Evolutionary conservation across 441 rosid genomes (phyloP).

Genomic region (Flueggea neowawraea): DNA sequence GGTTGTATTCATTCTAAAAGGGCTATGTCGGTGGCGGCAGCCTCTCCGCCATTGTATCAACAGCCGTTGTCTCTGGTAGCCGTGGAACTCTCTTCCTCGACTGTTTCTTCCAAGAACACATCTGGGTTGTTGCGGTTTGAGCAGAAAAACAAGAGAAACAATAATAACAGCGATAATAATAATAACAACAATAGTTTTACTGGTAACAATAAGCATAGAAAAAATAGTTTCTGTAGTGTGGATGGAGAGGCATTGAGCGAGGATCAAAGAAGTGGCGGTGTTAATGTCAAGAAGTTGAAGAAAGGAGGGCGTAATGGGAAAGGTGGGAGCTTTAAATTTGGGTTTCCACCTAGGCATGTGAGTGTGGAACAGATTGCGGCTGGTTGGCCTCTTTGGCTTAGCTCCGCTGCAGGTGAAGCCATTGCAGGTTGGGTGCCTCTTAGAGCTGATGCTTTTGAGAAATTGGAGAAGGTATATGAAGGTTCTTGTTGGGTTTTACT

Average conservation of each 20-base stretch:
- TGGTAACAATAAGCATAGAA: conserved; percentile 1
- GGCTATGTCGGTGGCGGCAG: conserved; percentile 24
- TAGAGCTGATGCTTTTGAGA: conserved; percentile 70
- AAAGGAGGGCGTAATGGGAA: background rate
- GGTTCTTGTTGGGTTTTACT: too few species aligned
- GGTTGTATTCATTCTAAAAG: conserved; percentile 77
- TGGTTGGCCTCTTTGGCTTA: conserved; percentile 96
- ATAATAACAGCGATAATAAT: too few species aligned
- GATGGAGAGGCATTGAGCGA: background rate
- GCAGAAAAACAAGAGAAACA: conserved; percentile 12
- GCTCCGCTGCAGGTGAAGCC: conserved; percentile 69
- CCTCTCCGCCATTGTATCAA: conserved; percentile 33
- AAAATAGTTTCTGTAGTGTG: conserved; percentile 2
- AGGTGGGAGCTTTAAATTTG: conserved; percentile 35
- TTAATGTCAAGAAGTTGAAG: conserved; percentile 16
- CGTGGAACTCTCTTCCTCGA: conserved; percentile 7
- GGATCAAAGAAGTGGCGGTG: conserved; percentile 1
- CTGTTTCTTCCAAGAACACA: conserved; percentile 25
- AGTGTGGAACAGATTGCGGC: conserved; percentile 75
- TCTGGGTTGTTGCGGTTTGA: conserved; percentile 29
- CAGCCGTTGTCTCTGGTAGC: conserved; percentile 16
- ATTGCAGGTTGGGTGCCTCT: conserved; percentile 84
- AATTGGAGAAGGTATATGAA: conserved; percentile 73
- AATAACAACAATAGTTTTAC: too few species aligned
- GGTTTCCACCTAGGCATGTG: conserved; percentile 38